A percentile compares a stretch with the other conserved stretches of the same genome.
These are phyloP conservation scores for Aspergillus fumigatus DNA, from an alignment of 2,329 filamentous ascomycete species.

Conservation along the genomic window DNA sequence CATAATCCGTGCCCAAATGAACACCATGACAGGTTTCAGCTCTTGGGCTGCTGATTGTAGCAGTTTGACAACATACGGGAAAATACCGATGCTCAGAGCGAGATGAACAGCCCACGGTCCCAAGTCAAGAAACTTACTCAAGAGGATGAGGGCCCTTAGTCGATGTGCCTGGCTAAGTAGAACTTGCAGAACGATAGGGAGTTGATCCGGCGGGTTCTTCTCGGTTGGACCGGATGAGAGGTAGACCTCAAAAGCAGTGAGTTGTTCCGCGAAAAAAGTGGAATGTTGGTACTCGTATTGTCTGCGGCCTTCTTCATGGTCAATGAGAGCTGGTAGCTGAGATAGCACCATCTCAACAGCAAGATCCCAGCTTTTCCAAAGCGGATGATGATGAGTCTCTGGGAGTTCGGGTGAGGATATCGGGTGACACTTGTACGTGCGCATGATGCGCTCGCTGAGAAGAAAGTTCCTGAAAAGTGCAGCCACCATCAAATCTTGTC, in stretches of 20 bases:
- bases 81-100: conserved; percentile 94
- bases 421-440: conserved; percentile 90
- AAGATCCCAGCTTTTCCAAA: conserved; percentile 97
- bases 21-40: conserved; percentile 97
- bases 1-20: conserved; percentile 95
- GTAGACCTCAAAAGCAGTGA: conserved; percentile 96
- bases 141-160: conserved; percentile 80
- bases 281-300: conserved; percentile 91
- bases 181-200: conserved; percentile 94
- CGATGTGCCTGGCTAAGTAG: conserved; percentile 92
- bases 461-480: conserved; percentile 95
- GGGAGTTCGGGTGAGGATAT: conserved; percentile 89
- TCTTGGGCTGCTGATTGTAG: conserved; percentile 92
- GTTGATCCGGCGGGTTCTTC: conserved; percentile 84
- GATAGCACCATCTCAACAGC: conserved; percentile 92
- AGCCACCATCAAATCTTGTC: conserved; percentile 98
- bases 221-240: conserved; percentile 76
- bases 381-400: conserved; percentile 86
- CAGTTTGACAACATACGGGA: conserved; percentile 96
- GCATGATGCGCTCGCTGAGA: conserved; percentile 91
- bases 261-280: conserved; percentile 91
- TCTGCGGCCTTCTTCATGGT: conserved; percentile 69
- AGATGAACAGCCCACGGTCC: conserved; percentile 99
- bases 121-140: conserved; percentile 90
- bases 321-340: conserved; percentile 77